phyloP scores from a whole-genome alignment of 331 rosid species.

The Erythrophleum ivorense region DNA sequence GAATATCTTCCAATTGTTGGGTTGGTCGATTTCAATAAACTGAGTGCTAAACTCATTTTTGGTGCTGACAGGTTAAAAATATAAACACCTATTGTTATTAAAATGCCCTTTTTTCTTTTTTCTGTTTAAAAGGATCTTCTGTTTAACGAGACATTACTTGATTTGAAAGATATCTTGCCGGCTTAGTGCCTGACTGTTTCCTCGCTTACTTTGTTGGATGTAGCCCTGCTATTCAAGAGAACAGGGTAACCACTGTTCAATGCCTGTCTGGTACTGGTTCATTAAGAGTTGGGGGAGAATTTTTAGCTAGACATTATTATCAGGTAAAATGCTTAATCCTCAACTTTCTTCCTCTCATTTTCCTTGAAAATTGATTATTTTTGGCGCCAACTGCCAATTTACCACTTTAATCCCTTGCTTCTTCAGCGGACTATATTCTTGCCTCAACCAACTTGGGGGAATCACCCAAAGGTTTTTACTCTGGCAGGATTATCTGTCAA shows the following conservation, averaged over 20 bases:
- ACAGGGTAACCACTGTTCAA: conserved; percentile 85
- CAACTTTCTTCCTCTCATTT: background rate
- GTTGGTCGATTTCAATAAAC: conserved; percentile 82
- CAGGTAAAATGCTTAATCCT: conserved; percentile 60
- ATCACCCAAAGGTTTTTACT: conserved; percentile 80
- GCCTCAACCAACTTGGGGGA: conserved; percentile 98
- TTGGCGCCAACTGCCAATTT: conserved; percentile 18
- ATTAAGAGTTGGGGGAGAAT: conserved; percentile 97
- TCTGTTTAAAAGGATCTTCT: background rate
- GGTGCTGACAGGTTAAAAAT: conserved; percentile 81
- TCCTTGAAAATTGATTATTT: conserved; percentile 18
- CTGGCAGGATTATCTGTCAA: conserved; percentile 85
- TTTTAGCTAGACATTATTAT: conserved; percentile 89
- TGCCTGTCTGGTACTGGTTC: conserved; percentile 99
- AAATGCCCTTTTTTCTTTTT: background rate
- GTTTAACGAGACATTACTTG: background rate
- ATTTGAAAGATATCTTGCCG: conserved; percentile 15
- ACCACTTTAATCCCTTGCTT: conserved; percentile 17
- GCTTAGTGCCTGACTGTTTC: conserved; percentile 14
- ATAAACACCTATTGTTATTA: background rate
- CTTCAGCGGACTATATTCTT: conserved; percentile 82
- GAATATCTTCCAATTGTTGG: conserved; percentile 94
- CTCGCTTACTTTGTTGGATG: conserved; percentile 25
- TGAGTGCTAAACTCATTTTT: conserved; percentile 93
- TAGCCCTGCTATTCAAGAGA: conserved; percentile 92